Conservation (phyloP, 1,284 basidiomycete species). For the Trametes hirsuta region DNA sequence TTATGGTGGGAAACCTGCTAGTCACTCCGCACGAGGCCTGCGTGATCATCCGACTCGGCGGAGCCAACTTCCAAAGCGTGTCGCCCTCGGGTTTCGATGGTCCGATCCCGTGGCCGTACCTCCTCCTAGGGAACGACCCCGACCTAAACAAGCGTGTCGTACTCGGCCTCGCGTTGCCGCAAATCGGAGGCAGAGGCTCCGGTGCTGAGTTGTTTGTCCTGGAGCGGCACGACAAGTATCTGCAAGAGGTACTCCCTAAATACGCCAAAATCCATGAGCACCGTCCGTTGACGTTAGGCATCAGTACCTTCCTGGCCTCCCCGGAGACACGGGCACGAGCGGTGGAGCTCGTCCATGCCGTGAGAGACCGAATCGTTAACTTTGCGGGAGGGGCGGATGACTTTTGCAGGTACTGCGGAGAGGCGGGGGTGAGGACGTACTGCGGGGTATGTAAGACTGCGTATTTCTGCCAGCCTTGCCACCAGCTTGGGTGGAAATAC, state of each 20-base stretch:
- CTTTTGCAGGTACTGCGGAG: constrained; percentile 27
- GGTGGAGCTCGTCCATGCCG: constrained; percentile 12
- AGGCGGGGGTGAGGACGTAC: constrained; percentile 11
- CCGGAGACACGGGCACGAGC: constrained; percentile 9
- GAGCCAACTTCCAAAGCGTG: not conserved
- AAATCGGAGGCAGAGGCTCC: constrained; percentile 24
- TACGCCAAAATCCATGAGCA: constrained; percentile 16
- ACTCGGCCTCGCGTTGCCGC: constrained; percentile 23
- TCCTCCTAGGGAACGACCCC: constrained; percentile 19
- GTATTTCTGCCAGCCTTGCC: constrained; percentile 23
- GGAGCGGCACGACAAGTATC: constrained; percentile 24
- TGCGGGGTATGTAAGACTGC: constrained; percentile 25
- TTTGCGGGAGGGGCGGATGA: constrained; percentile 9
- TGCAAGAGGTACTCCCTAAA: constrained; percentile 15
- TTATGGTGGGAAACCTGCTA: constrained; percentile 16
- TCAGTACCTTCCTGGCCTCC: not conserved
- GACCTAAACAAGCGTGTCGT: constrained; percentile 18
- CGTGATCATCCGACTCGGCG: constrained; percentile 16
- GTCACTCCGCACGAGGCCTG: constrained; percentile 22
- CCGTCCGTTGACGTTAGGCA: not conserved
- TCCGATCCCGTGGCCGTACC: constrained; percentile 24
- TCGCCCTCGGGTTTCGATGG: constrained; percentile 21
- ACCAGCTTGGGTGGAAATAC: constrained; percentile 25
- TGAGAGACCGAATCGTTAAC: constrained; percentile 13
- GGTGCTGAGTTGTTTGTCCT: constrained; percentile 26